Conservation (phyloP, 78 protist genomes). For the Protostelium mycophagum region DNA sequence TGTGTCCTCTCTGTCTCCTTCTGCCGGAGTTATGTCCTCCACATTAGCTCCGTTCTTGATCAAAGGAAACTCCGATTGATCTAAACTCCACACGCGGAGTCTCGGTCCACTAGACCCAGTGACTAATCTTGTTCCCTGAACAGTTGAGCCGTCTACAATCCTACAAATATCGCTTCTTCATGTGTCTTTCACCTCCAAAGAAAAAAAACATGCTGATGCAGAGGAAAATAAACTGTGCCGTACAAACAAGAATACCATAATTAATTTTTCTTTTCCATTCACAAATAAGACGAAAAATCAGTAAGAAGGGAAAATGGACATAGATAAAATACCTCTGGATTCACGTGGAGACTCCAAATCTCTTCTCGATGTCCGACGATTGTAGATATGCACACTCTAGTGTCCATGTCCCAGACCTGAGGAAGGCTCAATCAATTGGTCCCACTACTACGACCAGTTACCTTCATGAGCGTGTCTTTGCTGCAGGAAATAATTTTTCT, state of each 20-base stretch:
- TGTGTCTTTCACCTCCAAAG: no score
- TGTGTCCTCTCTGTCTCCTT: background rate
- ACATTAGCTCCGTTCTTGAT: background rate
- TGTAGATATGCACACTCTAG: constrained; percentile 83
- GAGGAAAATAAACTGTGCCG: no score
- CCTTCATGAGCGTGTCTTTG: constrained; percentile 68
- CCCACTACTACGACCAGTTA: background rate
- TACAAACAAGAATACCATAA: no score
- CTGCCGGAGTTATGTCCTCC: background rate
- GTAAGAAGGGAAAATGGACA: no score
- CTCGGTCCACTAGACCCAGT: background rate
- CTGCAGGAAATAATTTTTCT: constrained; percentile 41
- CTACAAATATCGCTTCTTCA: no score
- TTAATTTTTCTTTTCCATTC: no score
- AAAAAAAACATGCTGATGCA: no score
- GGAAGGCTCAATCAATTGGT: background rate
- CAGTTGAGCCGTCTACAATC: constrained; percentile 11
- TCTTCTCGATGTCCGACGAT: constrained; percentile 74
- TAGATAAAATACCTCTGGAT: constrained; percentile 28
- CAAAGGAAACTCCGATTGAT: background rate
- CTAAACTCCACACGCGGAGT: background rate
- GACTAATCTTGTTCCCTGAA: background rate
- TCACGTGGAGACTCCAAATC: constrained; percentile 67
- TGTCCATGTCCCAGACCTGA: constrained; percentile 84
- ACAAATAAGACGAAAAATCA: no score